A percentile compares a stretch with the other conserved stretches of the same genome.
phyloP scores from a whole-genome alignment of 140 eudicot species.

The Senecio squalidus region DNA sequence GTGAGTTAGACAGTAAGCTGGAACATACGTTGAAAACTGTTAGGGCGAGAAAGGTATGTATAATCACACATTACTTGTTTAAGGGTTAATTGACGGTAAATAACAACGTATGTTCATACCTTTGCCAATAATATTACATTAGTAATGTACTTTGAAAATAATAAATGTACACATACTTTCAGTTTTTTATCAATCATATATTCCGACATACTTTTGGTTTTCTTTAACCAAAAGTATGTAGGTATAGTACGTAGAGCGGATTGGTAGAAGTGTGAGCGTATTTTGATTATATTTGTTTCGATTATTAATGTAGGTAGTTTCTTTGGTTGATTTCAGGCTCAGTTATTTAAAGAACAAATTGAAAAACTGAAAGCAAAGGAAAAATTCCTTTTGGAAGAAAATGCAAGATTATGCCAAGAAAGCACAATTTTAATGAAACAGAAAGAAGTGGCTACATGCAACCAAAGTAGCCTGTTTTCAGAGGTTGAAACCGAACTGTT shows the following conservation, averaged over 20 bases:
- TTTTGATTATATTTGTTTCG: not conserved
- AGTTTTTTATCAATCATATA: too few species aligned
- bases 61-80: not conserved
- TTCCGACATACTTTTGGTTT: too few species aligned
- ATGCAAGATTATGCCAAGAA: constrained; percentile 40
- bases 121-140: too few species aligned
- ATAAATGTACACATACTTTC: too few species aligned
- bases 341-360: constrained; percentile 41
- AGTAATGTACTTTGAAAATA: too few species aligned
- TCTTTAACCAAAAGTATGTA: too few species aligned
- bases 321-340: constrained; percentile 32
- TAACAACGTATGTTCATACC: too few species aligned
- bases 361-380: constrained; percentile 53
- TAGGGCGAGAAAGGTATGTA: constrained; percentile 48
- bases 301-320: not conserved
- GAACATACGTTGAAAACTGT: constrained; percentile 41
- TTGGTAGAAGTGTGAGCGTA: too few species aligned
- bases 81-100: too few species aligned
- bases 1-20: constrained; percentile 34
- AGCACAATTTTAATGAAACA: constrained; percentile 29
- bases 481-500: constrained; percentile 52
- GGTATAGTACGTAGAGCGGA: too few species aligned
- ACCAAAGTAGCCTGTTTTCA: constrained; percentile 26
- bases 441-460: constrained; percentile 20
- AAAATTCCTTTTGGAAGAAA: constrained; percentile 46